These are phyloP conservation scores for Abrus pulchellus DNA, from an alignment of 306 rosid species.

Conservation along the genomic window DNA sequence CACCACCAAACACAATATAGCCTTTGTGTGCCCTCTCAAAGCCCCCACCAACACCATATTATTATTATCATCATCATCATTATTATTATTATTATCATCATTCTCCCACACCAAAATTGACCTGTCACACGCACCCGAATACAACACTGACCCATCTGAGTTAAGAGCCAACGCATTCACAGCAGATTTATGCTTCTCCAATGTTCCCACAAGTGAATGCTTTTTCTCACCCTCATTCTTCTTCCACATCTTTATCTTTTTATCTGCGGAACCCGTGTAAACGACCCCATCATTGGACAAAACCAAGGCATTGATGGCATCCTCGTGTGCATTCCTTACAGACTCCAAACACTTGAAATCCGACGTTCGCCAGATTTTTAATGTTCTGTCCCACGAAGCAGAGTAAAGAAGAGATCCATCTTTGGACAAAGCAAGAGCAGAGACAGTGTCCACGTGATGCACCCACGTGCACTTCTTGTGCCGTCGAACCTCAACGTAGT, in stretches of 20 bases:
- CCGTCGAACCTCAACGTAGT: constrained; percentile 63
- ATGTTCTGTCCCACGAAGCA: constrained; percentile 79
- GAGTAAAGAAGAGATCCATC: constrained; percentile 70
- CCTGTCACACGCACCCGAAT: constrained; percentile 85
- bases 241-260: constrained; percentile 73
- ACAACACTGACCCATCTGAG: constrained; percentile 58
- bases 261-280: constrained; percentile 78
- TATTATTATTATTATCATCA: not conserved
- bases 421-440: constrained; percentile 62
- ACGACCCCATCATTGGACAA: constrained; percentile 59
- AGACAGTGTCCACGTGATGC: constrained; percentile 74
- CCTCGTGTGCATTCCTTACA: constrained; percentile 68
- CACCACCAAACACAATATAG: constrained; percentile 71
- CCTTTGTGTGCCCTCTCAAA: constrained; percentile 70
- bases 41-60: constrained; percentile 70
- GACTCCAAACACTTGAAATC: constrained; percentile 79
- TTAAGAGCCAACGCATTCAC: constrained; percentile 77
- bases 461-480: constrained; percentile 83
- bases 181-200: constrained; percentile 76
- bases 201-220: constrained; percentile 48
- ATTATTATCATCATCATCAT: too few species aligned
- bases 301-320: constrained; percentile 72
- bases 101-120: constrained; percentile 77
- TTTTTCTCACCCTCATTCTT: constrained; percentile 24
- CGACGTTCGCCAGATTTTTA: constrained; percentile 72